Conservation (phyloP, 1,284 basidiomycete genomes). For the Microbotryomycetes sp. region DNA sequence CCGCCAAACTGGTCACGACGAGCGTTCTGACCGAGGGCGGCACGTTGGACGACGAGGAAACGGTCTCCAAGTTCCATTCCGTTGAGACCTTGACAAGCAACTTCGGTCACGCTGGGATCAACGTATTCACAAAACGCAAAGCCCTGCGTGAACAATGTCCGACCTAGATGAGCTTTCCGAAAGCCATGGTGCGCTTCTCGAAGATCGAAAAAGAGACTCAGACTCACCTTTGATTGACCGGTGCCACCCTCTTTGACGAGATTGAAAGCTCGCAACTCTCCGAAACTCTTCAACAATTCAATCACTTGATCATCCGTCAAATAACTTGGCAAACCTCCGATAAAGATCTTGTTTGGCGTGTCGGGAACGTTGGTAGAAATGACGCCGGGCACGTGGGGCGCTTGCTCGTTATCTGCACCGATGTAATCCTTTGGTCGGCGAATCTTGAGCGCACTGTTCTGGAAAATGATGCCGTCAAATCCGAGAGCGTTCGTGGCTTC, state of each 20-base stretch:
- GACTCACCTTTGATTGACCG: conserved; percentile 72
- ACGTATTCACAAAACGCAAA: conserved; percentile 99
- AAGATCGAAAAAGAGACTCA: neutral
- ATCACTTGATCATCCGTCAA: conserved; percentile 96
- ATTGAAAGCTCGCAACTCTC: conserved; percentile 95
- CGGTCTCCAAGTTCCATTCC: conserved; percentile 97
- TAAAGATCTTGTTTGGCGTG: conserved; percentile 94
- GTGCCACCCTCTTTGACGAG: conserved; percentile 88
- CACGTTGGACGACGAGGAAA: conserved; percentile 92
- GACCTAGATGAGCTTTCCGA: neutral
- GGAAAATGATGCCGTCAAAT: conserved; percentile 92
- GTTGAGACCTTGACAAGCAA: conserved; percentile 91
- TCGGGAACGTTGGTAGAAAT: conserved; percentile 96
- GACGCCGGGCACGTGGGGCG: conserved; percentile 79
- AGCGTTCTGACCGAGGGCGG: conserved; percentile 54
- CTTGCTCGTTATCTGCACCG: conserved; percentile 49
- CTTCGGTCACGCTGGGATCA: conserved; percentile 78
- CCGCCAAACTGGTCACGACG: conserved; percentile 14
- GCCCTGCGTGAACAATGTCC: conserved; percentile 52
- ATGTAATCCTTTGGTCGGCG: conserved; percentile 95
- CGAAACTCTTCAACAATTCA: conserved; percentile 94
- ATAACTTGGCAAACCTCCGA: conserved; percentile 91
- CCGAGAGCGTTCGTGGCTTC: conserved; percentile 94
- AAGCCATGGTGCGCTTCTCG: neutral
- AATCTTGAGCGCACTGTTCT: conserved; percentile 85